Conservation (phyloP, 257 asterid genomes). For the Lantana camara region DNA sequence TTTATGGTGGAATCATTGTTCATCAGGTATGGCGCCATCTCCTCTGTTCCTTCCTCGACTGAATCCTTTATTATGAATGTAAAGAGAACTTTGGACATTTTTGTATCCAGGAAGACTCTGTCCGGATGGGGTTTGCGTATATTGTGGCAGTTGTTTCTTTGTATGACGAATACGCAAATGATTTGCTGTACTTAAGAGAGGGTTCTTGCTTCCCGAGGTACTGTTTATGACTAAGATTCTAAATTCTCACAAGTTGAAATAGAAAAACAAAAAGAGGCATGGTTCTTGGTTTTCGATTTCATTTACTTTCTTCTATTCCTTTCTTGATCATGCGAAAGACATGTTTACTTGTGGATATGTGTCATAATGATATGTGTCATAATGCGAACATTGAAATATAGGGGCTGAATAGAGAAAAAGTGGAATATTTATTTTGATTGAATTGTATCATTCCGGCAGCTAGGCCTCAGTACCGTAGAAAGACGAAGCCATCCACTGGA, state of each 20-base stretch:
- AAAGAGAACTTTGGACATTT: background rate
- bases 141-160: conserved; percentile 65
- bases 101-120: conserved; percentile 67
- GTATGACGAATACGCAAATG: conserved; percentile 85
- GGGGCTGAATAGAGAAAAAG: no score
- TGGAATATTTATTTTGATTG: conserved; percentile 36
- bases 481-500: conserved; percentile 35
- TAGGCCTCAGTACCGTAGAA: conserved; percentile 82
- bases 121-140: conserved; percentile 78
- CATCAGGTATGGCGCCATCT: conserved; percentile 51
- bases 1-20: conserved; percentile 76
- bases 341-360: no score
- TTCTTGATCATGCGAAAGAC: background rate
- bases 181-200: conserved; percentile 70
- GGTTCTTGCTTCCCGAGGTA: conserved; percentile 96
- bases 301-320: background rate
- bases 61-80: background rate
- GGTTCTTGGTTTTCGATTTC: no score
- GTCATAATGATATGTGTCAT: no score
- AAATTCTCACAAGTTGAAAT: background rate
- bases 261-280: background rate
- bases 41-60: background rate
- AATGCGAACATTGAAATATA: no score
- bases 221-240: conserved; percentile 1
- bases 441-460: conserved; percentile 55